Percentiles rank a stretch among this genome's conserved stretches.
Conservation (phyloP, 306 rosid species). For the Boehmeria nivea region DNA sequence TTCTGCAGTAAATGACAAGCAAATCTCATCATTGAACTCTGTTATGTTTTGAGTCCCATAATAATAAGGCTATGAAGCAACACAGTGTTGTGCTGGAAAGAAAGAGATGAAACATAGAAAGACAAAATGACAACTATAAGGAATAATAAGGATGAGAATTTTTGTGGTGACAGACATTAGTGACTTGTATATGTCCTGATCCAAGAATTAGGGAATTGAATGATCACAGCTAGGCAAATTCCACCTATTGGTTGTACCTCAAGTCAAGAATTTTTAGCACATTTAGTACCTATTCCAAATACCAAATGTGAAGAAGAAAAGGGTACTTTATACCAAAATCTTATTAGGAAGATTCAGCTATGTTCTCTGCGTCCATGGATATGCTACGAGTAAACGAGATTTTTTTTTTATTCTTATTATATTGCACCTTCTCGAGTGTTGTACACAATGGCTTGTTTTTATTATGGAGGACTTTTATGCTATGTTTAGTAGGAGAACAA, state of each 20-base stretch:
- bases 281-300: neutral
- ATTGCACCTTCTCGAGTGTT: neutral
- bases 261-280: slow-evolving; percentile 33
- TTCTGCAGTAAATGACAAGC: too few relatives aligned
- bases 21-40: too few relatives aligned
- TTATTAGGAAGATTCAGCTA: slow-evolving; percentile 10
- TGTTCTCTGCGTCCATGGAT: slow-evolving; percentile 9
- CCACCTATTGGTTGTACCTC: slow-evolving; percentile 44
- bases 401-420: neutral
- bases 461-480: neutral
- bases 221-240: slow-evolving; percentile 52
- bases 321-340: neutral
- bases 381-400: neutral
- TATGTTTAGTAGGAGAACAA: too few relatives aligned
- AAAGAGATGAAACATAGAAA: slow-evolving; percentile 38
- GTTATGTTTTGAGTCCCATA: too few relatives aligned
- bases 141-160: slow-evolving; percentile 33
- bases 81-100: slow-evolving; percentile 80
- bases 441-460: neutral
- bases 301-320: neutral
- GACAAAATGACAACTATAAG: slow-evolving; percentile 56
- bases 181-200: slow-evolving; percentile 24
- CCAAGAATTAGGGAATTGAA: slow-evolving; percentile 34
- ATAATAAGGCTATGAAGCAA: too few relatives aligned
- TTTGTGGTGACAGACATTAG: slow-evolving; percentile 21